Conservation (phyloP, 345 rosid genomes). For the Raphanus sativus region DNA sequence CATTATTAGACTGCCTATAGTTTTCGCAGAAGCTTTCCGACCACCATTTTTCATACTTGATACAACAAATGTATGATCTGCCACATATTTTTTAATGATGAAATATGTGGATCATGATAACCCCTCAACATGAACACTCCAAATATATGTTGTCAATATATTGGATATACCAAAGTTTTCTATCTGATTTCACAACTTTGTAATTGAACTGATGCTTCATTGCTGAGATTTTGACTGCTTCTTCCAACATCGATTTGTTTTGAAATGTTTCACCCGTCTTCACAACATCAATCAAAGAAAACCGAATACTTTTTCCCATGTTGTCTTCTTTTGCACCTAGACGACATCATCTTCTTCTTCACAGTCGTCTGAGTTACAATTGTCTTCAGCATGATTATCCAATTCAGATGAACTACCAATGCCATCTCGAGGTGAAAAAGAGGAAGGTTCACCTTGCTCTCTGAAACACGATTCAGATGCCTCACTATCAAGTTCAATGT, state of each 20-base stretch:
- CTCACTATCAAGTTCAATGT: background rate
- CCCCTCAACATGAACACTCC: background rate
- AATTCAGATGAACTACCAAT: background rate
- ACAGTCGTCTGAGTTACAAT: background rate
- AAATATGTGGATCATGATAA: background rate
- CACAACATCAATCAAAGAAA: background rate
- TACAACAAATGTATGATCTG: background rate
- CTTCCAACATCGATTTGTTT: background rate
- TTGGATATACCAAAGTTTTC: background rate
- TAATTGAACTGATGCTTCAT: background rate
- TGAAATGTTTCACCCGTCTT: background rate
- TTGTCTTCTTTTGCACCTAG: background rate
- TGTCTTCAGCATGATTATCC: background rate
- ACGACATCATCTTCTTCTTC: background rate
- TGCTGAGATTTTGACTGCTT: background rate
- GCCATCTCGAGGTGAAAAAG: background rate
- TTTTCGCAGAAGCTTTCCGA: background rate
- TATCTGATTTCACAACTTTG: background rate
- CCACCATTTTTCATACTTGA: background rate
- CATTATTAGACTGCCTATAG: background rate
- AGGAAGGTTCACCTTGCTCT: background rate
- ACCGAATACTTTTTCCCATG: background rate
- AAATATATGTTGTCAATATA: background rate
- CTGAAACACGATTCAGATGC: no score
- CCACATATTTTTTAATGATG: background rate